These are phyloP conservation scores for Fagopyrum esculentum DNA, from an alignment of 148 eudicot genomes.

Conservation along the genomic window DNA sequence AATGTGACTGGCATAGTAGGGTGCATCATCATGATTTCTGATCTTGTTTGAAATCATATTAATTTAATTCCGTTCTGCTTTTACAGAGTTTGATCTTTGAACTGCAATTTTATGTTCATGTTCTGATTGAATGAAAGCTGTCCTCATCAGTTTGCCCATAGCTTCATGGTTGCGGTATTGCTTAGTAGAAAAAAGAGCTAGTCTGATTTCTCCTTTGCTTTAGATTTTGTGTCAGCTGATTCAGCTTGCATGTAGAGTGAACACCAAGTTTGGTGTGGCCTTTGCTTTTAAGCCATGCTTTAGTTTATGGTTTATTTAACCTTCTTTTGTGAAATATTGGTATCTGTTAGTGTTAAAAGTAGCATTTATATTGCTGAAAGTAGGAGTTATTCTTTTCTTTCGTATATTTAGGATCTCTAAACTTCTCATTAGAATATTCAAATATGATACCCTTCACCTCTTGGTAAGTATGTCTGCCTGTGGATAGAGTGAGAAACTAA, in stretches of 20 bases:
- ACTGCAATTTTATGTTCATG: background rate
- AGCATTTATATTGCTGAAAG: slow-evolving; percentile 8
- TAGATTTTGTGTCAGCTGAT: slow-evolving; percentile 4
- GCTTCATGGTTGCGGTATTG: background rate
- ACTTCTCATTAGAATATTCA: background rate
- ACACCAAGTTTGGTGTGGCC: background rate
- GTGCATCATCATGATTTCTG: background rate
- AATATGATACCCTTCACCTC: background rate
- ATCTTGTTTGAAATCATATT: background rate
- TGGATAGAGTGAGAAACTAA: background rate
- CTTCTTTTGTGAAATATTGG: background rate
- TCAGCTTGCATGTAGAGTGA: background rate
- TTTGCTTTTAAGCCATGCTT: slow-evolving; percentile 5
- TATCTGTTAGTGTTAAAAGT: background rate
- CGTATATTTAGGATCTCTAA: background rate
- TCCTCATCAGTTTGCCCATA: background rate
- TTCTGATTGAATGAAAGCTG: background rate
- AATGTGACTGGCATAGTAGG: background rate
- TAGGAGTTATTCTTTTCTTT: background rate
- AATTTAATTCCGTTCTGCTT: background rate
- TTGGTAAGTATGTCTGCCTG: background rate
- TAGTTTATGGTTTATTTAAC: background rate
- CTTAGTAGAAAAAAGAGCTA: background rate
- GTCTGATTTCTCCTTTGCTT: slow-evolving; percentile 9
- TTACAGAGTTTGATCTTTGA: background rate